Evolutionary conservation across 805 yeast genomes (phyloP), one percentile per base, ranked within the genome.

Genomic region (Cyberlindnera maclurae): DNA sequence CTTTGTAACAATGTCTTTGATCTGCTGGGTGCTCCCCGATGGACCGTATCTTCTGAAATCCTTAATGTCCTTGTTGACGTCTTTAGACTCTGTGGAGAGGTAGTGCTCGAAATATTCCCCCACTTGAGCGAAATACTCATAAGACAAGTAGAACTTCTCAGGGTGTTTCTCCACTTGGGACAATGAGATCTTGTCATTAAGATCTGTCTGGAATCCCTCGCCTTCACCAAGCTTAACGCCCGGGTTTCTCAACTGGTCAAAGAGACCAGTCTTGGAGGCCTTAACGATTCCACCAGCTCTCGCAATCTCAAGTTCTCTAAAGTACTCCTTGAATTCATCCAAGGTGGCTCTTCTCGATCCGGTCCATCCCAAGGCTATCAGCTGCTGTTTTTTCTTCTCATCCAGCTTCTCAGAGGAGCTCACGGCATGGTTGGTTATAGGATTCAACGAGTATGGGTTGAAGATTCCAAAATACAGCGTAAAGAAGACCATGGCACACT

Each of bases 291-390:
- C 85, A 42, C 95, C 96, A 49, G 68, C 74, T 51, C 74, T 68
- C 48, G 77, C 72, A 56, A 83, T 75, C 52, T 72, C 71, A 50
- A 62, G 64, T 36, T 79, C 76, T 52, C 90, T 77, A 68, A 77
- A 82, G 52, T 64, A 69, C 44, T 78, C 82, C 52, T 74, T 75
- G 70, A 81, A 90, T 46, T 77, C 87, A 29, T 76, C 82, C 20
- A 76, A 64, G 15, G 80, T 71, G 12, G 82, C 82, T 49, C 79
- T 79, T 60, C 79, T 82, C 17, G 93, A 73, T 38, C 96, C 95
- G n/a, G 96, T 87, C 97, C 97, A 93, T 35, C 97, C 97, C 49
- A 89, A 64, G 4, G 62, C 60, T 26, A 77, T 49, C 50, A 89
- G 70, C 42, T 73, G 67, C 17, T 59, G 57, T 46, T 54, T 67